Conservation (phyloP, 805 yeast genomes). For the Zygosaccharomyces pseudorouxii region DNA sequence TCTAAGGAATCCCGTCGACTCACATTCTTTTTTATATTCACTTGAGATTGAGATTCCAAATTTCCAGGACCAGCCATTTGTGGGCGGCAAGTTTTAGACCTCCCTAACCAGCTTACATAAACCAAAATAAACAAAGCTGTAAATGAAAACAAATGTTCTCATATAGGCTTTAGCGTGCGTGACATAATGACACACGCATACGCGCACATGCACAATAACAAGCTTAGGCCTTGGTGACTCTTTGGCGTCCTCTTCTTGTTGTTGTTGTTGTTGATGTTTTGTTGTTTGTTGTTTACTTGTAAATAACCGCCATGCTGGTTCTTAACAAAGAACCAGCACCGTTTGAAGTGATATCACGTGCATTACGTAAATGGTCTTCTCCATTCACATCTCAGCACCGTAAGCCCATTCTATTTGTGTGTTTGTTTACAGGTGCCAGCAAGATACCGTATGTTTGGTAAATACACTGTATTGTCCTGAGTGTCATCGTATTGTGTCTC, state of each 20-base stretch:
- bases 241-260: background rate
- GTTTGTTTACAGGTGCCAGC: too few relatives aligned
- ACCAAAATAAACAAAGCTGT: background rate
- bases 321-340: background rate
- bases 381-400: too few relatives aligned
- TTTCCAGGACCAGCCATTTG: background rate
- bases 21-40: background rate
- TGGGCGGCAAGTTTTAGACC: background rate
- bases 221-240: background rate
- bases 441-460: too few relatives aligned
- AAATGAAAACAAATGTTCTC: background rate
- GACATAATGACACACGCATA: background rate
- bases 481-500: too few relatives aligned
- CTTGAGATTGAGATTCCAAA: background rate
- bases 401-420: too few relatives aligned
- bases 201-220: background rate
- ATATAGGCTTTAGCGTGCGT: background rate
- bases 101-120: background rate
- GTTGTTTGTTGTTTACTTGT: constrained; percentile 1
- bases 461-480: too few relatives aligned
- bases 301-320: constrained; percentile 6
- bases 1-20: background rate
- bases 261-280: background rate
- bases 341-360: background rate
- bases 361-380: too few relatives aligned